phyloP scores from a whole-genome alignment of 2,329 filamentous ascomycete species.

The Nemania sp. region DNA sequence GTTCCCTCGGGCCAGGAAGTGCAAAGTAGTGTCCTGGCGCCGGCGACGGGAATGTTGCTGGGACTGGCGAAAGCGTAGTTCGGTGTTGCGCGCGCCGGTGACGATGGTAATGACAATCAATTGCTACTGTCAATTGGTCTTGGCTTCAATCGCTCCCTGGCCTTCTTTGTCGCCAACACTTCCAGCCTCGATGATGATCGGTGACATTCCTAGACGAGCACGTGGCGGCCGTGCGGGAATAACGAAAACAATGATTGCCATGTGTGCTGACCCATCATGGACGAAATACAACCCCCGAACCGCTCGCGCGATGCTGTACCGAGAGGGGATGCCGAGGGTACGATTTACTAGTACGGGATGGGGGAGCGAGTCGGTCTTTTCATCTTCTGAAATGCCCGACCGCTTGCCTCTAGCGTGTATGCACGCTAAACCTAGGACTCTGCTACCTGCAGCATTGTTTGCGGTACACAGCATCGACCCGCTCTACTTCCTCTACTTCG shows the following conservation, averaged over 20 bases:
- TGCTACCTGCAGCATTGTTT: too few relatives aligned
- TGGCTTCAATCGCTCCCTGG: not conserved
- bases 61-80: not conserved
- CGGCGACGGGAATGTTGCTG: not conserved
- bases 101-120: not conserved
- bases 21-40: not conserved
- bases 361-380: constrained; percentile 15
- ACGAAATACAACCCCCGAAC: constrained; percentile 16
- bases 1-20: too few relatives aligned
- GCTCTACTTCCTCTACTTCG: too few relatives aligned
- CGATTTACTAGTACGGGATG: not conserved
- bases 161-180: not conserved
- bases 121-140: not conserved
- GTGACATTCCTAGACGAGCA: not conserved
- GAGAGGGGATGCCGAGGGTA: constrained; percentile 14
- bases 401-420: not conserved
- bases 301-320: constrained; percentile 11
- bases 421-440: too few relatives aligned
- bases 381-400: constrained; percentile 10
- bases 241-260: constrained; percentile 6
- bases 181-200: not conserved
- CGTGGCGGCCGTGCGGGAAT: constrained; percentile 2
- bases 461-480: too few relatives aligned
- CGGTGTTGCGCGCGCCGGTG: not conserved
- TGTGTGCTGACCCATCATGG: too few relatives aligned